Base-by-base conservation (phyloP, 1,139 yeast genomes). In the Blastobotrys capitulatus region DNA sequence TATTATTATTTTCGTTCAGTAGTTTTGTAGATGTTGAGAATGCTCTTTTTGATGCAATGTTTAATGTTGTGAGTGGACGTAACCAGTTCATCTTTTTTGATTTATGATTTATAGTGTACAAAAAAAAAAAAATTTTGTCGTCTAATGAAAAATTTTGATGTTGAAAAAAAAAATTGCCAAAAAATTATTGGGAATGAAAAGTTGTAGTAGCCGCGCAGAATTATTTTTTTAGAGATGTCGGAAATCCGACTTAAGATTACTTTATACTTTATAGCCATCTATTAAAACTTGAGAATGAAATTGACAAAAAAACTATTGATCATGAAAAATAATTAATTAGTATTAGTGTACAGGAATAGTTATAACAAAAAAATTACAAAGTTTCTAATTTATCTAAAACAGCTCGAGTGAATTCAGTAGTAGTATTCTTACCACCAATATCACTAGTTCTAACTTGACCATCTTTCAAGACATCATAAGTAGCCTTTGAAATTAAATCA, bases 371-470 rank as follows among this genome's bases (percentile, higher is more conserved):
- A 7, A 29, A 29, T 50, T 71, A 74, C 45, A 69, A 64, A 48
- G 59, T 55, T 66, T 72, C 75, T 68, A 85, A 79, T 73, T 83
- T 80, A 60, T 77, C 73, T 60, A 87, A 76, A 63, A 86, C 80
- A 57, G 95, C 95, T 61, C 82, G 81, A 61, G 97, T 90, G 76
- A 90, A 90, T 73, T 90, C 96, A 57, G 95, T 83, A 59, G 98
- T 92, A 52, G 95, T 75, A 65, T 88, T 77, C 60, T 76, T 63
- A 65, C 97, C 98, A 68, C 96, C 96, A 62, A 92, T 83, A 71
- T 92, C 97, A 40, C 81, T 77, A 60, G 97, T 89, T 65, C 82
- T 75, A 58, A 77, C 73, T 68, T 82, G 79, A 69, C 95, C 96
- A 58, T 87, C 96, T 59, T 87, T 86, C 63, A 92, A 79, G 55